A percentile compares a stretch with the other conserved stretches of the same genome.
phyloP scores from a whole-genome alignment of 1,284 basidiomycete species.

The Sanghuangporus baumii region DNA sequence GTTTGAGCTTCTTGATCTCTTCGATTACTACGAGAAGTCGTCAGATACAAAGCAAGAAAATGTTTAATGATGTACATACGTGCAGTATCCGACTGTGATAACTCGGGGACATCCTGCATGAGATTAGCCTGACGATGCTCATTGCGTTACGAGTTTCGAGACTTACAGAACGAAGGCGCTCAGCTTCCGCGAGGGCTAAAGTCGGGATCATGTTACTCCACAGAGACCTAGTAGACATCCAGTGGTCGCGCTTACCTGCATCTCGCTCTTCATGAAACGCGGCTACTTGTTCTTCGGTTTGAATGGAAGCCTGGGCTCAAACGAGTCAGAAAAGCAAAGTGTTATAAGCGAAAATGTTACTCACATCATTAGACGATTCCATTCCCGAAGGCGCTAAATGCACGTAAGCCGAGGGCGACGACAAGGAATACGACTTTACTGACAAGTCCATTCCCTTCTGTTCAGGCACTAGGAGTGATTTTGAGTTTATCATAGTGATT shows the following conservation, averaged over 20 bases:
- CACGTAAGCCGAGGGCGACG: background rate
- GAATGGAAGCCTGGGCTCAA: background rate
- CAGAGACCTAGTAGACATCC: background rate
- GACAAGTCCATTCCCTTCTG: background rate
- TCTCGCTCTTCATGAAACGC: background rate
- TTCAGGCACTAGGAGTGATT: background rate
- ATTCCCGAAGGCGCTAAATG: background rate
- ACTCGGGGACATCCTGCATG: background rate
- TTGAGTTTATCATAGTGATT: background rate
- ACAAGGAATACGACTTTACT: background rate
- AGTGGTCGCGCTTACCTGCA: background rate
- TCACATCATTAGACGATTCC: background rate
- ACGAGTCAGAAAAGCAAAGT: background rate
- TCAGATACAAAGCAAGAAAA: background rate
- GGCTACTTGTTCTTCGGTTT: background rate
- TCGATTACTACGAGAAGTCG: background rate
- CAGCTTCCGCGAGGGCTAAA: background rate
- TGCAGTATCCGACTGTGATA: background rate
- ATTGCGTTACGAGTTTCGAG: background rate
- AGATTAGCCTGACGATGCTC: background rate
- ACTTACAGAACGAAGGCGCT: background rate
- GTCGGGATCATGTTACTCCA: too few relatives aligned
- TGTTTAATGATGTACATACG: background rate
- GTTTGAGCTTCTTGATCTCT: background rate
- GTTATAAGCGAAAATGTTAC: background rate